phyloP scores from a whole-genome alignment of 495 filamentous ascomycete genomes.

The Penicillium pulvis region DNA sequence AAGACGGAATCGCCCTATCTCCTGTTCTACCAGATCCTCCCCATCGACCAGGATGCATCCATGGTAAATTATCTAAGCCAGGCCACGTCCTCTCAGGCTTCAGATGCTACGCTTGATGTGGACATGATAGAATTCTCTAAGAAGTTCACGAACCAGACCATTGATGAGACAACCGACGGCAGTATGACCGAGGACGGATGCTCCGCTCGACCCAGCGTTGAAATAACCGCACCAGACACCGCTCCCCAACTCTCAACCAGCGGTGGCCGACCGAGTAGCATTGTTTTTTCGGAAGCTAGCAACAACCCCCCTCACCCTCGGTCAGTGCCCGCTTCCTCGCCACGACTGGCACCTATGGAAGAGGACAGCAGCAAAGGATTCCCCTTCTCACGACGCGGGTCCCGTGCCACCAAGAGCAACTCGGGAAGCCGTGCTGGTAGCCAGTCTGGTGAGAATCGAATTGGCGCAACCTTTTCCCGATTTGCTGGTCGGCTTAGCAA shows the following conservation, averaged over 20 bases:
- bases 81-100: conserved; percentile 60
- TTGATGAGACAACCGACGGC: conserved; percentile 19
- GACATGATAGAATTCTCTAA: conserved; percentile 27
- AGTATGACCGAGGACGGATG: conserved; percentile 26
- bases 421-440: conserved; percentile 68
- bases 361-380: conserved; percentile 54
- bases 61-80: conserved; percentile 55
- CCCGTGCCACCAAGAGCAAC: conserved; percentile 54
- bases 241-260: conserved; percentile 7
- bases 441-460: conserved; percentile 65
- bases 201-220: conserved; percentile 44
- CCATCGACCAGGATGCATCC: conserved; percentile 69
- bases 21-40: conserved; percentile 91
- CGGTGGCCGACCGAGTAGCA: conserved; percentile 24
- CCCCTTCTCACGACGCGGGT: conserved; percentile 59
- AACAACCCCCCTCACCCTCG: conserved; percentile 39
- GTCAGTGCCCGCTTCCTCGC: conserved; percentile 51
- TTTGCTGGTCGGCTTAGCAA: conserved; percentile 57
- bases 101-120: conserved; percentile 35
- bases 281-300: conserved; percentile 33
- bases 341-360: conserved; percentile 45
- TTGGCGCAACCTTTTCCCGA: conserved; percentile 67
- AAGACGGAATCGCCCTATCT: conserved; percentile 90
- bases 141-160: conserved; percentile 17
- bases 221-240: conserved; percentile 39